Evolutionary conservation across 2,329 filamentous ascomycete species (phyloP).

Genomic region (Trichoderma hamatum): DNA sequence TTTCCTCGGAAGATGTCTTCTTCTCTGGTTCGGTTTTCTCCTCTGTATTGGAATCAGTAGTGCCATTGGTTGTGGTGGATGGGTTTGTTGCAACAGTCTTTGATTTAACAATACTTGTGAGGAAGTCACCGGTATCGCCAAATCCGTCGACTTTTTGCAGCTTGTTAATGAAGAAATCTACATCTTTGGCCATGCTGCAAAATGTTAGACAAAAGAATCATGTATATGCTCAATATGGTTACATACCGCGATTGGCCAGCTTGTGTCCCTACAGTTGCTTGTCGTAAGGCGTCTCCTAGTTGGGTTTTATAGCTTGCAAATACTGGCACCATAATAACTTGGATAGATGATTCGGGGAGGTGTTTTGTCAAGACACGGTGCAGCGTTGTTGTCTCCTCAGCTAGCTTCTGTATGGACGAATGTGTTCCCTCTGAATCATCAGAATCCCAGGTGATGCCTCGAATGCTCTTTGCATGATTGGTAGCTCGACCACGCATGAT

Average conservation of each 20-base stretch:
- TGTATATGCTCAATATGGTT: slow-evolving; percentile 35
- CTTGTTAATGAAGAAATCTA: slow-evolving; percentile 70
- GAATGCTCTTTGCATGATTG: slow-evolving; percentile 74
- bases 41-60: slow-evolving; percentile 26
- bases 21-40: slow-evolving; percentile 29
- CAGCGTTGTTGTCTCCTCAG: slow-evolving; percentile 82
- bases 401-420: slow-evolving; percentile 82
- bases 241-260: slow-evolving; percentile 70
- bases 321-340: slow-evolving; percentile 83
- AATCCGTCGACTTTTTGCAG: slow-evolving; percentile 80
- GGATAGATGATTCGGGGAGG: slow-evolving; percentile 73
- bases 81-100: slow-evolving; percentile 52
- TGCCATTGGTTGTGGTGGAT: slow-evolving; percentile 27
- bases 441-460: slow-evolving; percentile 73
- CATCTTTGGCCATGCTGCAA: slow-evolving; percentile 72
- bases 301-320: slow-evolving; percentile 81
- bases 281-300: slow-evolving; percentile 70
- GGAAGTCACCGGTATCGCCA: slow-evolving; percentile 69
- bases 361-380: slow-evolving; percentile 84
- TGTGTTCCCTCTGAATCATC: slow-evolving; percentile 52
- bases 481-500: slow-evolving; percentile 83
- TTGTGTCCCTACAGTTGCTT: slow-evolving; percentile 66
- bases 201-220: slow-evolving; percentile 5
- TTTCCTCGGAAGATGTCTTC: slow-evolving; percentile 24
- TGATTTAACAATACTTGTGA: slow-evolving; percentile 65